These are phyloP conservation scores for Oxytropis ochrocephala DNA, from an alignment of 306 rosid species.

Conservation along the genomic window DNA sequence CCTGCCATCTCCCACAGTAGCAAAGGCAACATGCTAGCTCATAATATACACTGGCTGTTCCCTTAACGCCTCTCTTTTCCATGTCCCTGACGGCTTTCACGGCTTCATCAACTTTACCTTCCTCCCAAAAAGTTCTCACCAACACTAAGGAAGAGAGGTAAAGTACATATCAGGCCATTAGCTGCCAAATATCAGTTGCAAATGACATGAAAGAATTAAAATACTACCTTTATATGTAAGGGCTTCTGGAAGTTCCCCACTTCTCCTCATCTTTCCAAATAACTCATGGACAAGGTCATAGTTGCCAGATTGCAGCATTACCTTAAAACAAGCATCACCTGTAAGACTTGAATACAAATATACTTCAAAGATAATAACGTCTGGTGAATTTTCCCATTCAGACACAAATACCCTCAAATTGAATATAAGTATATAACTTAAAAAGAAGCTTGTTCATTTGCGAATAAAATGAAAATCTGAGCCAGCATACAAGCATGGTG, in stretches of 20 bases:
- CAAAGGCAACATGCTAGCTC: slow-evolving; percentile 92
- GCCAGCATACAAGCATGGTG: not conserved
- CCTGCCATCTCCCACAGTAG: slow-evolving; percentile 79
- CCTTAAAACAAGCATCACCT: slow-evolving; percentile 60
- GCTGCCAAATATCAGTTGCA: slow-evolving; percentile 22
- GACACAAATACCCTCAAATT: slow-evolving; percentile 1
- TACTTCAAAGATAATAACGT: slow-evolving; percentile 30
- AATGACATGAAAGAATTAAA: slow-evolving; percentile 21
- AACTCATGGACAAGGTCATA: slow-evolving; percentile 69
- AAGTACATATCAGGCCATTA: slow-evolving; percentile 17
- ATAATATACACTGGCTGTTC: slow-evolving; percentile 67
- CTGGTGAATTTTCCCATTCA: slow-evolving; percentile 11
- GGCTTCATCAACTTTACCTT: slow-evolving; percentile 76
- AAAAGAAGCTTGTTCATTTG: not conserved
- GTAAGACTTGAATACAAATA: slow-evolving; percentile 39
- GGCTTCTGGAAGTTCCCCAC: slow-evolving; percentile 70
- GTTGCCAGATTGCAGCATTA: slow-evolving; percentile 79
- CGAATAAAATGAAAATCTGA: slow-evolving; percentile 1
- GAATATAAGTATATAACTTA: slow-evolving; percentile 17
- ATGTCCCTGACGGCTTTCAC: slow-evolving; percentile 70
- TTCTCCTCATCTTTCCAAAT: slow-evolving; percentile 63
- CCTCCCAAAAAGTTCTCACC: slow-evolving; percentile 76
- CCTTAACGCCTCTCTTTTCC: slow-evolving; percentile 82
- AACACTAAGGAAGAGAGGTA: slow-evolving; percentile 41
- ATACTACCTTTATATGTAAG: slow-evolving; percentile 72